A percentile compares a stretch with the other conserved stretches of the same genome.
Evolutionary conservation across 2,329 filamentous ascomycete genomes (phyloP).

Genomic region (Chaetomiaceae sp.): DNA sequence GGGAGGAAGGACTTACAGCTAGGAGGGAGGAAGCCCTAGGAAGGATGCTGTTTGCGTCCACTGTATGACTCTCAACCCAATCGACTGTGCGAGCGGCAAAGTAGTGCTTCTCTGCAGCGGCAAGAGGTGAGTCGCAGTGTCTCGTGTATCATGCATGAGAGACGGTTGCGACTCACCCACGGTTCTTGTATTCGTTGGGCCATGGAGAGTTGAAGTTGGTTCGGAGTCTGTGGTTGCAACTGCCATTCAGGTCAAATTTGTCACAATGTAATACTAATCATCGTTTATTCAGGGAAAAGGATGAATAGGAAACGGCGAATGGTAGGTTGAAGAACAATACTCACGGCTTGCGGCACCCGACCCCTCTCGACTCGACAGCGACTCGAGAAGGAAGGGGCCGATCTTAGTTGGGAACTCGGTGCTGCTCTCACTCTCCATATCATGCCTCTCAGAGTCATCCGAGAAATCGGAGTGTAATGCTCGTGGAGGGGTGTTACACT

Average conservation of each 20-base stretch:
- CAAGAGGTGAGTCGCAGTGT: background rate
- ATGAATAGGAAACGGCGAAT: no score
- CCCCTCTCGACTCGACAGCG: background rate
- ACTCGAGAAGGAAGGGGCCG: conserved; percentile 7
- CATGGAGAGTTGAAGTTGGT: no score
- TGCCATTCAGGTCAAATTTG: no score
- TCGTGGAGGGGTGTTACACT: background rate
- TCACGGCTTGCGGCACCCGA: background rate
- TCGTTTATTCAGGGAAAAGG: no score
- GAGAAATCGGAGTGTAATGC: background rate
- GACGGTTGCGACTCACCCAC: background rate
- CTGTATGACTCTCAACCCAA: background rate
- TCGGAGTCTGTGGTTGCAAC: no score
- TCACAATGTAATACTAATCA: no score
- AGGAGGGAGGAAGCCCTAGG: background rate
- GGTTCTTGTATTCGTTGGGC: background rate
- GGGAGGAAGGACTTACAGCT: conserved; percentile 1
- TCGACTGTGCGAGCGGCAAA: background rate
- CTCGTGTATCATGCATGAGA: background rate
- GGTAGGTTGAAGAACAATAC: background rate
- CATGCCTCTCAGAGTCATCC: background rate
- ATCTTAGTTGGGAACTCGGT: background rate
- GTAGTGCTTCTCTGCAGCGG: background rate
- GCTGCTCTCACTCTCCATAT: background rate
- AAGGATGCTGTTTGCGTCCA: background rate